A percentile compares a stretch with the other conserved stretches of the same genome.
These are phyloP conservation scores for Kregervanrija delftensis DNA, from an alignment of 805 yeast species.

Conservation along the genomic window DNA sequence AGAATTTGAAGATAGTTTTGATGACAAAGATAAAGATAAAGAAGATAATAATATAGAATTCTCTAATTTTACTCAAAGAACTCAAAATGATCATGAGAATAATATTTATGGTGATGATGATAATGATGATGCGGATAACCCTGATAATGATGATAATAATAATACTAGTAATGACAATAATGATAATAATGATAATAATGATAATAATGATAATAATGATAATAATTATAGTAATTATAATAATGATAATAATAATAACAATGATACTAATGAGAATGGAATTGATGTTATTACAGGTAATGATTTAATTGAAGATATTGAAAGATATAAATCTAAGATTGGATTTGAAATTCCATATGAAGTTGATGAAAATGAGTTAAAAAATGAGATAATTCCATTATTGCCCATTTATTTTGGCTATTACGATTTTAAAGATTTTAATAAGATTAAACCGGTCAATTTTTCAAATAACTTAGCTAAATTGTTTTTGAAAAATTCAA, in stretches of 20 bases:
- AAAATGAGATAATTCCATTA: slow-evolving; percentile 7
- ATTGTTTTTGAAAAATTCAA: no score
- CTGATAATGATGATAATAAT: not conserved
- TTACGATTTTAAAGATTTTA: not conserved
- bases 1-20: no score
- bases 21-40: not conserved
- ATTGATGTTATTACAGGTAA: not conserved
- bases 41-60: not conserved
- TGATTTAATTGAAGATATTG: not conserved
- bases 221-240: not conserved
- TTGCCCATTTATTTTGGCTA: slow-evolving; percentile 14
- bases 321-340: not conserved
- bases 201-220: no score
- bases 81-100: not conserved
- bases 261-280: not conserved
- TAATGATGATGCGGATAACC: no score
- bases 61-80: no score
- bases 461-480: no score
- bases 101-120: not conserved
- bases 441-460: no score
- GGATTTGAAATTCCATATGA: slow-evolving; percentile 3
- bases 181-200: no score
- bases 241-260: not conserved
- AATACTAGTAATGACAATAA: not conserved
- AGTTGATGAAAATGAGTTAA: not conserved